These are phyloP conservation scores for Acmispon strigosus DNA, from an alignment of 306 rosid genomes.

Conservation along the genomic window DNA sequence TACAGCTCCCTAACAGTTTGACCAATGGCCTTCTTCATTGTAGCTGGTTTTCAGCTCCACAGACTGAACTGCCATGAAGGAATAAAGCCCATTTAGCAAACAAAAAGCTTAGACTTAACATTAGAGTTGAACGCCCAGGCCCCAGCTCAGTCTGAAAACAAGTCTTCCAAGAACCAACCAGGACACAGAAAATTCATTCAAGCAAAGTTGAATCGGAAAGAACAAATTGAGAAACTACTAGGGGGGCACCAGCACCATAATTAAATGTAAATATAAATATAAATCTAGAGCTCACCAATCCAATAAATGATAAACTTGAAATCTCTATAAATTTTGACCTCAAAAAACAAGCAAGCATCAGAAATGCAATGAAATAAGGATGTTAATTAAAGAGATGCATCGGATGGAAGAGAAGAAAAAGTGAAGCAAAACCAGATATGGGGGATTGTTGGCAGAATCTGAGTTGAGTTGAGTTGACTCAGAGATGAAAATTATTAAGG, in stretches of 20 bases:
- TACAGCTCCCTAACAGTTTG: constrained; percentile 94
- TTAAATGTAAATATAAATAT: neutral
- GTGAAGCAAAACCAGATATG: neutral
- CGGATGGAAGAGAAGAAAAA: too few species aligned
- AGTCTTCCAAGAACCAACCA: neutral
- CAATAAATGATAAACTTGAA: neutral
- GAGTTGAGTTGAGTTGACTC: too few species aligned
- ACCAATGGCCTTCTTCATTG: constrained; percentile 82
- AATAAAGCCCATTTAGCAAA: neutral
- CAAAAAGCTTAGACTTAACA: too few species aligned
- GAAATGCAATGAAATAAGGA: too few species aligned
- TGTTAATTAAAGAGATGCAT: too few species aligned
- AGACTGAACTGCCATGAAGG: constrained; percentile 9
- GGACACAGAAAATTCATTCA: neutral
- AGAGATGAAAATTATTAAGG: too few species aligned
- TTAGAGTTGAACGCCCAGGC: neutral
- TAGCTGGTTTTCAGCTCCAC: constrained; percentile 18
- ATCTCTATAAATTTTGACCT: neutral
- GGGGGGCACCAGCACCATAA: neutral
- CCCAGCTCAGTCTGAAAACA: neutral
- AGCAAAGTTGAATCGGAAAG: neutral
- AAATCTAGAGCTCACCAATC: neutral
- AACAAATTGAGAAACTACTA: neutral
- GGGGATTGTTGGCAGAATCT: too few species aligned
- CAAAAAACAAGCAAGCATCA: neutral